Evolutionary conservation across 1,284 basidiomycete genomes (phyloP).

Genomic region (Ustilago crameri): DNA sequence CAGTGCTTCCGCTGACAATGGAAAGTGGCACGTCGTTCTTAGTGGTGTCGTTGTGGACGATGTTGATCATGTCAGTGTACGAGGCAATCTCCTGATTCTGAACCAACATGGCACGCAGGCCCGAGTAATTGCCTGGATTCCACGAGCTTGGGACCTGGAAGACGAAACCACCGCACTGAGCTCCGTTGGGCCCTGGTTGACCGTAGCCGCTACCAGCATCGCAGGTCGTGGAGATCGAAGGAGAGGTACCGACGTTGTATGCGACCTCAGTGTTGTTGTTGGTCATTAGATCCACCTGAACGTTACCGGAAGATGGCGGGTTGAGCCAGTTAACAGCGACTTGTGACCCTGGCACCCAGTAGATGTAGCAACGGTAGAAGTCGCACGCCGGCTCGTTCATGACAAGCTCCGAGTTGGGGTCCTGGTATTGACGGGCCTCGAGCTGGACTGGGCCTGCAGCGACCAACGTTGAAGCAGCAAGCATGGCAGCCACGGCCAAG

Average conservation of each 20-base stretch:
- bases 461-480: slow-evolving; percentile 22
- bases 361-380: slow-evolving; percentile 55
- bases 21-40: slow-evolving; percentile 20
- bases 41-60: slow-evolving; percentile 40
- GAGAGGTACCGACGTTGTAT: slow-evolving; percentile 49
- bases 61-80: slow-evolving; percentile 58
- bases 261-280: slow-evolving; percentile 48
- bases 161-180: slow-evolving; percentile 50
- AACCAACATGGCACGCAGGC: slow-evolving; percentile 42
- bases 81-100: slow-evolving; percentile 41
- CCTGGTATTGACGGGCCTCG: slow-evolving; percentile 46
- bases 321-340: slow-evolving; percentile 57
- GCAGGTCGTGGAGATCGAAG: slow-evolving; percentile 47
- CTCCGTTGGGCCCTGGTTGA: slow-evolving; percentile 36
- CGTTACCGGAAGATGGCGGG: slow-evolving; percentile 39
- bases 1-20: slow-evolving; percentile 30
- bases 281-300: slow-evolving; percentile 55
- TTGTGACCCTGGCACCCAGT: slow-evolving; percentile 40
- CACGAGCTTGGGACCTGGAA: slow-evolving; percentile 56
- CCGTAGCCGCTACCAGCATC: slow-evolving; percentile 49
- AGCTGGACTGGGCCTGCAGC: slow-evolving; percentile 17
- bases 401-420: slow-evolving; percentile 46
- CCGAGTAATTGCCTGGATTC: slow-evolving; percentile 52
- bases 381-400: slow-evolving; percentile 52
- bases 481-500: slow-evolving; percentile 10